phyloP scores from a whole-genome alignment of 2,329 filamentous ascomycete species.

The Ophiosphaerella herpotricha region DNA sequence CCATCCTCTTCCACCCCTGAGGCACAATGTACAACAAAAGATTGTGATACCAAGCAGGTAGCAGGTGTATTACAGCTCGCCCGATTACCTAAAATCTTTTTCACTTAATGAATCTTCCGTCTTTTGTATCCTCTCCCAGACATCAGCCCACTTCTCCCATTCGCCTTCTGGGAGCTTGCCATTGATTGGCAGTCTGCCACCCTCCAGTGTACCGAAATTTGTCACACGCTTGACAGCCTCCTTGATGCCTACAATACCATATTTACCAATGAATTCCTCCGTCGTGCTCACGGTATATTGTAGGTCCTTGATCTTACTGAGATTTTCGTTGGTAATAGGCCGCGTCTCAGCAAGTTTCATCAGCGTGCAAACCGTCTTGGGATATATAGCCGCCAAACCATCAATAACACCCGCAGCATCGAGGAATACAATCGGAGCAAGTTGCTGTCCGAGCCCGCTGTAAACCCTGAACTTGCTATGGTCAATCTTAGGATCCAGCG shows the following conservation, averaged over 20 bases:
- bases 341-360: constrained; percentile 56
- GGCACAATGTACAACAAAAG: too few relatives aligned
- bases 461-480: constrained; percentile 63
- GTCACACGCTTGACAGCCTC: constrained; percentile 65
- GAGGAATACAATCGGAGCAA: constrained; percentile 65
- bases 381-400: constrained; percentile 68
- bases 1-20: too few relatives aligned
- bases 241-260: constrained; percentile 68
- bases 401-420: constrained; percentile 70
- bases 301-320: constrained; percentile 58
- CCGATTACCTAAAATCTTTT: too few relatives aligned
- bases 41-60: too few relatives aligned
- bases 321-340: constrained; percentile 38
- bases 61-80: too few relatives aligned
- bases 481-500: constrained; percentile 63
- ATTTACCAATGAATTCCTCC: constrained; percentile 65
- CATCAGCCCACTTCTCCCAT: constrained; percentile 54
- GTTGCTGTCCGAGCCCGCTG: constrained; percentile 68
- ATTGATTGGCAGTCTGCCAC: constrained; percentile 62
- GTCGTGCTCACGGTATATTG: constrained; percentile 66
- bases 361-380: constrained; percentile 63
- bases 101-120: constrained; percentile 30
- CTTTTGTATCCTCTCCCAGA: constrained; percentile 39
- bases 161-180: constrained; percentile 64
- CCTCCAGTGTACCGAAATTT: constrained; percentile 63